These are phyloP conservation scores for Jimgerdemannia lactiflua DNA, from an alignment of 192 early-diverging fungal genomes.

Conservation along the genomic window DNA sequence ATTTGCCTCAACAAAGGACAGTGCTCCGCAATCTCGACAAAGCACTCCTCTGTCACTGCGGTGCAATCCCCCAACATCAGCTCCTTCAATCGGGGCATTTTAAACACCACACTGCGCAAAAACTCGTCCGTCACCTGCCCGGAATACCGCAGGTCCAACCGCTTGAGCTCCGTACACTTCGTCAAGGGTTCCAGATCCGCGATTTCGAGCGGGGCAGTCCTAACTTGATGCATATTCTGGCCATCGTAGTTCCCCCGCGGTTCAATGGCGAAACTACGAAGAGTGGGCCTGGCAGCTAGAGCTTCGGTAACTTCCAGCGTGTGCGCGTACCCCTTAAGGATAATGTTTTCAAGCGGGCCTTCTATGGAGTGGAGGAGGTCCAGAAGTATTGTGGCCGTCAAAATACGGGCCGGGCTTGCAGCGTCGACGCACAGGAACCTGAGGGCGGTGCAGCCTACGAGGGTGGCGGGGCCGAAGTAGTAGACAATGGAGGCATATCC, in stretches of 20 bases:
- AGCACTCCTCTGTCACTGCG: not conserved
- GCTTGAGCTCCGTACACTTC: too few relatives aligned
- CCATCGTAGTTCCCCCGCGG: too few relatives aligned
- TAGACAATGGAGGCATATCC: not conserved
- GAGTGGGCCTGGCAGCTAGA: not conserved
- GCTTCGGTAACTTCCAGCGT: too few relatives aligned
- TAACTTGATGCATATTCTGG: not conserved
- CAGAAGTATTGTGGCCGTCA: too few relatives aligned
- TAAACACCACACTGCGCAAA: not conserved
- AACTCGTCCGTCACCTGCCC: not conserved
- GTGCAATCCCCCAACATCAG: not conserved
- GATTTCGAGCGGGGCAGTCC: not conserved
- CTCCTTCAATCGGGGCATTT: not conserved
- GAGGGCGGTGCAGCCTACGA: not conserved
- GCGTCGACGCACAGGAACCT: not conserved
- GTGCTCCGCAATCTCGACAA: not conserved
- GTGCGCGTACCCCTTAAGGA: not conserved
- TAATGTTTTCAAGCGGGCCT: not conserved
- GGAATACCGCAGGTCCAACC: too few relatives aligned
- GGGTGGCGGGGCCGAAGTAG: not conserved
- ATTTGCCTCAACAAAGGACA: not conserved
- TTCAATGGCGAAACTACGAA: not conserved
- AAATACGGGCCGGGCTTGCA: too few relatives aligned
- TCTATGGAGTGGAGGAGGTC: not conserved
- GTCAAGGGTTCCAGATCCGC: too few relatives aligned